Base-by-base conservation (phyloP, 345 rosid species). In the Syzygium oleosum region DNA sequence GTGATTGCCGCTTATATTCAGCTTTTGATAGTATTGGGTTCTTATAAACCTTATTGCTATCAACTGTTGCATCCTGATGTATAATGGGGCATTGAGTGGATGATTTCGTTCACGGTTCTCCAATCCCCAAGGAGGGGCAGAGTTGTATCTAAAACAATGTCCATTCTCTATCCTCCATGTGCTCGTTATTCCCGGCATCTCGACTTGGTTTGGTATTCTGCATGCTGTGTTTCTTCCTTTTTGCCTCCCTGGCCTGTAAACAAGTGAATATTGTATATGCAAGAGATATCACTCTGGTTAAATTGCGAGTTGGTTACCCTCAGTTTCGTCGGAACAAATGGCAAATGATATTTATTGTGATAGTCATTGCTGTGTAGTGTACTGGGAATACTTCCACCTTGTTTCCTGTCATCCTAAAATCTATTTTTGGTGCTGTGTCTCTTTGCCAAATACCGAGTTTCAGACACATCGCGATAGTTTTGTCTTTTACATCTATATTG, bases 1-100 rank as follows among this genome's bases (percentile, higher is more conserved):
- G 90, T 94, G 91, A 92, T 85, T 78, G 84, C 46, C 41, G 85
- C 84, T 31, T 73, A 56, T 63, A 85, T 58, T 85, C 86, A 46
- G 34, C 84, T 85, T 59, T 21, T 56, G 85, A 78, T 54, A 51
- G 21, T n/a, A 22, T 58, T 84, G 84, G 84, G 49, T 68, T 34
- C 2, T 9, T 34, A 38, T 34, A 68, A 19, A 68, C 80, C 80
- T 68, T 3, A 68, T 68, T 19, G 80, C 80, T 19, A 17, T 34
- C 13, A 1, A 65, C 80, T 19, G 80, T 17, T 68, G 80, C 23
- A 34, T 68, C 80, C 4, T 5, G 80, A 34, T 2, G 46, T 34
- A 68, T 68, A 9, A 68, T 31, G 23, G 46, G 46, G 25, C 80
- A 17, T 34, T 17, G 46, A 68, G 49, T 17, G 80, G 46, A 73